phyloP scores from a whole-genome alignment of 352 stramenopile species.

The Phytopythium litorale region DNA sequence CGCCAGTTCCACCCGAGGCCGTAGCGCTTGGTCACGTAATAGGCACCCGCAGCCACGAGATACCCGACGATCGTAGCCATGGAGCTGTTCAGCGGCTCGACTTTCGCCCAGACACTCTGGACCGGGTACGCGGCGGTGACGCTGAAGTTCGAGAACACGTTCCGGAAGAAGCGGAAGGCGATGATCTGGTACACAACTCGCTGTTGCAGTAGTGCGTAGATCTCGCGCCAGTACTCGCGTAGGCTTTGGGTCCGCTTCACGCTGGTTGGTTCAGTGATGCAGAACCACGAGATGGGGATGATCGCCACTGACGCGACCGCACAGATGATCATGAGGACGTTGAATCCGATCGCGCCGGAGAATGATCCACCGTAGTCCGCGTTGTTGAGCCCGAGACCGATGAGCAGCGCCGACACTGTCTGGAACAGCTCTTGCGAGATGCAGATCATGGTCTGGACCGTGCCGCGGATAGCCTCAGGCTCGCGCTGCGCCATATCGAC shows the following conservation, averaged over 20 bases:
- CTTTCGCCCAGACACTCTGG: constrained; percentile 39
- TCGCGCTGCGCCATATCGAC: constrained; percentile 64
- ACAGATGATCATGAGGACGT: constrained; percentile 48
- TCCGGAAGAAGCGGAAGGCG: constrained; percentile 56
- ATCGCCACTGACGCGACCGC: constrained; percentile 26
- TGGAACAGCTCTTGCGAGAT: constrained; percentile 28
- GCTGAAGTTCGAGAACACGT: constrained; percentile 43
- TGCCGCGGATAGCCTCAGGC: constrained; percentile 37
- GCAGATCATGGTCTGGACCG: constrained; percentile 58
- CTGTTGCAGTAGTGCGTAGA: constrained; percentile 55
- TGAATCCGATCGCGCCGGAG: constrained; percentile 38
- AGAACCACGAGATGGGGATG: constrained; percentile 40
- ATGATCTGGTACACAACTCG: constrained; percentile 53
- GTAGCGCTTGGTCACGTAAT: constrained; percentile 27
- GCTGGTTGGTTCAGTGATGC: constrained; percentile 36
- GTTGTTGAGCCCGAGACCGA: constrained; percentile 56
- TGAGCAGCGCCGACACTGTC: constrained; percentile 42
- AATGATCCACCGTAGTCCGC: constrained; percentile 52
- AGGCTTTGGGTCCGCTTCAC: constrained; percentile 17
- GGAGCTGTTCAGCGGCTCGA: constrained; percentile 40
- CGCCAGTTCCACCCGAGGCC: constrained; percentile 54
- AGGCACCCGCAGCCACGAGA: constrained; percentile 24
- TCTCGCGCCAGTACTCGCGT: constrained; percentile 15
- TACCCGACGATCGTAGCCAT: constrained; percentile 32
- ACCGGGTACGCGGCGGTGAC: constrained; percentile 38